Evolutionary conservation across 2,329 filamentous ascomycete species (phyloP).

Genomic region (Fusarium begoniae): DNA sequence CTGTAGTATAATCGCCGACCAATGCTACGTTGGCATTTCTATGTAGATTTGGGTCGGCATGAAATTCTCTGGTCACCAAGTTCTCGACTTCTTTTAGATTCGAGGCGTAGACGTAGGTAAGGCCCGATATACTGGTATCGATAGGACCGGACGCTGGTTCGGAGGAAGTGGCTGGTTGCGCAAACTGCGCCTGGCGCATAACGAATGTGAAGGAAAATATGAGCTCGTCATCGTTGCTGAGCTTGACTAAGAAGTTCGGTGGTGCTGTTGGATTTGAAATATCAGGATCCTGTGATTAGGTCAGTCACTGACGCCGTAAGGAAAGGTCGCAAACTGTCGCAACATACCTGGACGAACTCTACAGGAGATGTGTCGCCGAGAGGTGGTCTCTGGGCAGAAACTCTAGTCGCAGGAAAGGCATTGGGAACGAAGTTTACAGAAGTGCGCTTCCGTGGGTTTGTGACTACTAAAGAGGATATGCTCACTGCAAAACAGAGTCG

Average conservation of each 20-base stretch:
- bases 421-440: constrained; percentile 85
- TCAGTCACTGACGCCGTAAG: constrained; percentile 28
- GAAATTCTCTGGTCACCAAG: constrained; percentile 92
- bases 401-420: constrained; percentile 83
- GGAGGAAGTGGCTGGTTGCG: constrained; percentile 53
- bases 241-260: constrained; percentile 84
- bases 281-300: constrained; percentile 76
- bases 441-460: constrained; percentile 79
- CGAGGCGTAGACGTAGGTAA: constrained; percentile 92
- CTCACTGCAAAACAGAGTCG: constrained; percentile 69
- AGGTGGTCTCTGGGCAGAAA: constrained; percentile 78
- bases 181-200: constrained; percentile 64
- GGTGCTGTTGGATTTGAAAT: constrained; percentile 54
- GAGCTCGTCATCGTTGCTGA: constrained; percentile 91
- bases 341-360: constrained; percentile 88
- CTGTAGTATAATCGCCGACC: constrained; percentile 90
- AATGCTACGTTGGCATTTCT: constrained; percentile 96
- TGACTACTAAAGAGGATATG: constrained; percentile 83
- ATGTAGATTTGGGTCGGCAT: constrained; percentile 95
- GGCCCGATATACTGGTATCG: constrained; percentile 84
- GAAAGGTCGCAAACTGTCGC: constrained; percentile 35
- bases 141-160: constrained; percentile 57
- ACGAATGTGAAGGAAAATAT: constrained; percentile 93
- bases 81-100: constrained; percentile 90
- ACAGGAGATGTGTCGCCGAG: constrained; percentile 77